Evolutionary conservation across 2,329 filamentous ascomycete species (phyloP).

Genomic region (Colletotrichum musicola): DNA sequence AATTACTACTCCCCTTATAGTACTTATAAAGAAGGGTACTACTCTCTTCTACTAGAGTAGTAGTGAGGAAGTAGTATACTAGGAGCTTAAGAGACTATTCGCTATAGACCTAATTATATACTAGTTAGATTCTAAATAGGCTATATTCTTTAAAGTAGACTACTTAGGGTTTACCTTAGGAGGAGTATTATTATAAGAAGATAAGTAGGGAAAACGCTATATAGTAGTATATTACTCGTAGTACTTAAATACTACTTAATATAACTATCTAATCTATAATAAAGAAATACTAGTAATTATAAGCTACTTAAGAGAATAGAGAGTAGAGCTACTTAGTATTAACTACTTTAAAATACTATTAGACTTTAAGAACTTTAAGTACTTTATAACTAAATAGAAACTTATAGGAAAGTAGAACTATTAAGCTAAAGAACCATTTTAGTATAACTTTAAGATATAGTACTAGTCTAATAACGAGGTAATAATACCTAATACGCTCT

Average conservation of each 20-base stretch:
- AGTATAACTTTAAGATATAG: not conserved
- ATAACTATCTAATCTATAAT: slow-evolving; percentile 23
- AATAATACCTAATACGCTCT: slow-evolving; percentile 13
- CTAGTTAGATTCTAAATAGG: not conserved
- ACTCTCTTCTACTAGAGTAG: no score
- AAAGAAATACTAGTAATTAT: not conserved
- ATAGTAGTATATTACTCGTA: no score
- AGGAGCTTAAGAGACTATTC: not conserved
- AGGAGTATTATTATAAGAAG: not conserved
- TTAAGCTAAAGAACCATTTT: not conserved
- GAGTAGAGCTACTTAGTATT: slow-evolving; percentile 1
- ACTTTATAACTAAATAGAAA: not conserved
- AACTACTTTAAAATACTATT: not conserved
- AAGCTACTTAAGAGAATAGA: not conserved
- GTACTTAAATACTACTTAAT: not conserved
- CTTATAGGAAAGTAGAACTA: not conserved
- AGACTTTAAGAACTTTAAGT: slow-evolving; percentile 4
- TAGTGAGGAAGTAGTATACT: no score
- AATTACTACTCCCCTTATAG: no score
- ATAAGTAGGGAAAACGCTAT: no score
- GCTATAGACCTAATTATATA: not conserved
- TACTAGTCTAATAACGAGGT: not conserved
- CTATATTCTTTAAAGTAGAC: not conserved
- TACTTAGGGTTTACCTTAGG: not conserved
- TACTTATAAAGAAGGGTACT: not conserved